Conservation (phyloP, 345 rosid species). For the Gynandropsis gynandra region DNA sequence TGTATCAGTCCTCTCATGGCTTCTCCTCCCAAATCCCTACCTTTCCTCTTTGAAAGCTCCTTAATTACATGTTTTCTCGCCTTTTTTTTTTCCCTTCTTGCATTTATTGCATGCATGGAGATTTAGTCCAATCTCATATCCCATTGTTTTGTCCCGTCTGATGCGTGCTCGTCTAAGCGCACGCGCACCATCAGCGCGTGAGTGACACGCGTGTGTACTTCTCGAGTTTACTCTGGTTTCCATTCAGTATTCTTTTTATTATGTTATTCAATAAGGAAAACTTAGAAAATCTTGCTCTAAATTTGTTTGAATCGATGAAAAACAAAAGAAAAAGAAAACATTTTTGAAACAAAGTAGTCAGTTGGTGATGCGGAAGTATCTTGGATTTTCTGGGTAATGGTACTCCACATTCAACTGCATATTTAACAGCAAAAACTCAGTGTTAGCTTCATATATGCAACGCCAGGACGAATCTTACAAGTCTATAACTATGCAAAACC, state of each 20-base stretch:
- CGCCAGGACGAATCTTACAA: too few species aligned
- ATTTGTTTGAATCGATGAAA: too few species aligned
- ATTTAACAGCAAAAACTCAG: neutral
- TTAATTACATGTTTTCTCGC: neutral
- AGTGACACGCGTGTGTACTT: too few species aligned
- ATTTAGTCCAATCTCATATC: too few species aligned
- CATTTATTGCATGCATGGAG: neutral
- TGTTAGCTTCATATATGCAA: neutral
- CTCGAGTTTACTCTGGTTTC: too few species aligned
- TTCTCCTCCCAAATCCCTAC: conserved; percentile 48
- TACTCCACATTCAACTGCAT: conserved; percentile 78
- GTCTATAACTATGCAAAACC: too few species aligned
- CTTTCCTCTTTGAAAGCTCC: conserved; percentile 39
- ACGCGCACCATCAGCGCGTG: too few species aligned
- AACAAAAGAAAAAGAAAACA: conserved; percentile 8
- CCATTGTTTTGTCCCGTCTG: too few species aligned
- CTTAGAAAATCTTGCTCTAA: too few species aligned
- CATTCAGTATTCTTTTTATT: too few species aligned
- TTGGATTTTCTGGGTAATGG: conserved; percentile 81
- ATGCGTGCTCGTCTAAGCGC: too few species aligned
- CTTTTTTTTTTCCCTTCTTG: neutral
- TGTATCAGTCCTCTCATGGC: conserved; percentile 45
- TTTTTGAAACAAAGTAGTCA: conserved; percentile 15
- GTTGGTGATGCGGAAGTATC: conserved; percentile 65
- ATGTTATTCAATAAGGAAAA: too few species aligned